Evolutionary conservation across 2,329 filamentous ascomycete genomes (phyloP).

Genomic region (Iodosphaeria phyllophila): DNA sequence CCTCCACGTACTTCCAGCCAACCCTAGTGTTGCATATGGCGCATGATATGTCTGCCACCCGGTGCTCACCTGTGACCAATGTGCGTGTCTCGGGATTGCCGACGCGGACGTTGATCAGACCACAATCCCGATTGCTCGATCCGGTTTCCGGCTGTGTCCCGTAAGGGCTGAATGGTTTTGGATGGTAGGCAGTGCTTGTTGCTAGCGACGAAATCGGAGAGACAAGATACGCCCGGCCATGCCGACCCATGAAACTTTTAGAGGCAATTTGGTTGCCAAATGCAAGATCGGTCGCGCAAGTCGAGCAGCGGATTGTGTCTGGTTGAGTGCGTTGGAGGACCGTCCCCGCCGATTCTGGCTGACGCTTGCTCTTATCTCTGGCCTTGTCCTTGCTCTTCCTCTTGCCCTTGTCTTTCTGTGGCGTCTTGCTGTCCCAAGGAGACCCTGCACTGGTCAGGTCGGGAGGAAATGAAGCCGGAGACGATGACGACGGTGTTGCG

Average conservation of each 20-base stretch:
- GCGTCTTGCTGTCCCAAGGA: conserved; percentile 5
- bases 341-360: too few relatives aligned
- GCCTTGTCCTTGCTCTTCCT: too few relatives aligned
- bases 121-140: conserved; percentile 3
- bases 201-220: too few relatives aligned
- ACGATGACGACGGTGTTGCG: conserved; percentile 8
- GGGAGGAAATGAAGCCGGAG: conserved; percentile 9
- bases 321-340: conserved; percentile 27
- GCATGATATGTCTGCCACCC: conserved; percentile 45
- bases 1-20: conserved; percentile 52
- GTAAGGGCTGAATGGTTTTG: too few relatives aligned
- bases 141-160: conserved; percentile 8
- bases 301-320: conserved; percentile 37
- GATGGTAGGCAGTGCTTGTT: too few relatives aligned
- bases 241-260: conserved; percentile 47
- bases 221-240: conserved; percentile 45
- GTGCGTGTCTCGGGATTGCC: conserved; percentile 35
- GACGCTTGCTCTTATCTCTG: too few relatives aligned
- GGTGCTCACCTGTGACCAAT: conserved; percentile 42
- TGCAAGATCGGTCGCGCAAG: conserved; percentile 41
- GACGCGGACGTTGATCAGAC: conserved; percentile 34
- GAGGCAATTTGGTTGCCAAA: conserved; percentile 41
- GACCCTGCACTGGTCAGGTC: conserved; percentile 7
- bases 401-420: conserved; percentile 3
- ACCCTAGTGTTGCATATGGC: conserved; percentile 33